A percentile compares a stretch with the other conserved stretches of the same genome.
Conservation (phyloP, 306 rosid species). For the Inga leiocalycina region DNA sequence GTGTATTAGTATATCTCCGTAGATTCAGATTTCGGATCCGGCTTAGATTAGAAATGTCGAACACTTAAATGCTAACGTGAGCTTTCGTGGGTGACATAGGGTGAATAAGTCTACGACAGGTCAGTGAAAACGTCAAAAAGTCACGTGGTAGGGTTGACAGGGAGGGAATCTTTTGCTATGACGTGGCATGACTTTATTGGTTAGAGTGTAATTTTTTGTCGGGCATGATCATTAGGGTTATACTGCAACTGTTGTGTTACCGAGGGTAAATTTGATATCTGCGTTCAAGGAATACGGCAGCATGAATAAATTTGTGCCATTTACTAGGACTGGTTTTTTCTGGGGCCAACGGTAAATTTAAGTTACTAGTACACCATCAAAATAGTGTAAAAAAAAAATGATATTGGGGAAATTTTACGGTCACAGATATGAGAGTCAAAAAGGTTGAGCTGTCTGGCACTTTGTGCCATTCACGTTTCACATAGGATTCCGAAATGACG, state of each 20-base stretch:
- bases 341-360: neutral
- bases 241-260: neutral
- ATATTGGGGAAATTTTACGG: neutral
- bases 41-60: conserved; percentile 22
- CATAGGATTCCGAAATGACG: conserved; percentile 29
- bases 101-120: conserved; percentile 15
- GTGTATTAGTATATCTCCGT: neutral
- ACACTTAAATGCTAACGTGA: conserved; percentile 19
- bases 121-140: conserved; percentile 35
- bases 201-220: neutral
- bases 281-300: neutral
- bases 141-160: conserved; percentile 35
- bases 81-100: neutral
- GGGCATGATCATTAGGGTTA: neutral
- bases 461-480: neutral
- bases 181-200: conserved; percentile 39
- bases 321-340: no score
- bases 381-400: neutral
- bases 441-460: conserved; percentile 26
- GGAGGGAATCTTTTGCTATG: conserved; percentile 37
- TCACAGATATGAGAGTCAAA: conserved; percentile 13
- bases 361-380: neutral
- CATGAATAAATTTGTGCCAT: neutral
- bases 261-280: neutral
- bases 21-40: neutral